phyloP scores from a whole-genome alignment of 164 flowering plant genomes.

The Berberis thunbergii region DNA sequence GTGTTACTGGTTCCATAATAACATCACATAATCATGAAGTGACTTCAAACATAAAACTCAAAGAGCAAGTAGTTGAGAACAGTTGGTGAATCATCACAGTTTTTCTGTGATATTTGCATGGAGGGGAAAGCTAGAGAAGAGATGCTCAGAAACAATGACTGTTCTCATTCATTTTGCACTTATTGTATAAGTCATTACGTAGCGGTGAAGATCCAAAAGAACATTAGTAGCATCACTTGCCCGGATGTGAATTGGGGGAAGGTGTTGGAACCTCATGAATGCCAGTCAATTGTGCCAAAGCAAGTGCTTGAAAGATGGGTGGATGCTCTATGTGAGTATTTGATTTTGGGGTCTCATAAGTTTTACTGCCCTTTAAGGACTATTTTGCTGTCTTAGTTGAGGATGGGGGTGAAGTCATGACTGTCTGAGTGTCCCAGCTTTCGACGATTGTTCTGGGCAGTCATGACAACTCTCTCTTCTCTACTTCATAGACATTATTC shows the following conservation, averaged over 20 bases:
- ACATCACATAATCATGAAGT: neutral
- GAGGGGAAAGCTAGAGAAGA: slow-evolving; percentile 13
- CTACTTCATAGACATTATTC: too few species aligned
- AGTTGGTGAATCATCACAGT: slow-evolving; percentile 2
- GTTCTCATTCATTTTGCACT: slow-evolving; percentile 15
- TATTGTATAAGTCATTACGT: slow-evolving; percentile 18
- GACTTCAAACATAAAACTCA: neutral
- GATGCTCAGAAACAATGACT: slow-evolving; percentile 7
- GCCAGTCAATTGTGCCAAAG: slow-evolving; percentile 7
- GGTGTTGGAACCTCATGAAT: slow-evolving; percentile 11
- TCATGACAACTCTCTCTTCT: too few species aligned
- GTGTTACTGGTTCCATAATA: neutral
- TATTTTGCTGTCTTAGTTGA: slow-evolving; percentile 11
- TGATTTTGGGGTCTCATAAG: neutral
- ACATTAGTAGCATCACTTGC: slow-evolving; percentile 9
- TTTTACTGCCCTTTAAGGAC: slow-evolving; percentile 18
- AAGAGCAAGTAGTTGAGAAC: neutral
- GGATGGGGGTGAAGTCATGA: slow-evolving; percentile 9
- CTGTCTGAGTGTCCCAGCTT: slow-evolving; percentile 39
- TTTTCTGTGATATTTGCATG: slow-evolving; percentile 18
- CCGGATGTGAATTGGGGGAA: slow-evolving; percentile 8
- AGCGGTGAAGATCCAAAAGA: slow-evolving; percentile 15
- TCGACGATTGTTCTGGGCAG: slow-evolving; percentile 35
- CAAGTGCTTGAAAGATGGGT: slow-evolving; percentile 18
- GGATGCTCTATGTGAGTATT: slow-evolving; percentile 13